Evolutionary conservation across 768 basidiomycete species (phyloP).

Genomic region (Cyathus striatus): DNA sequence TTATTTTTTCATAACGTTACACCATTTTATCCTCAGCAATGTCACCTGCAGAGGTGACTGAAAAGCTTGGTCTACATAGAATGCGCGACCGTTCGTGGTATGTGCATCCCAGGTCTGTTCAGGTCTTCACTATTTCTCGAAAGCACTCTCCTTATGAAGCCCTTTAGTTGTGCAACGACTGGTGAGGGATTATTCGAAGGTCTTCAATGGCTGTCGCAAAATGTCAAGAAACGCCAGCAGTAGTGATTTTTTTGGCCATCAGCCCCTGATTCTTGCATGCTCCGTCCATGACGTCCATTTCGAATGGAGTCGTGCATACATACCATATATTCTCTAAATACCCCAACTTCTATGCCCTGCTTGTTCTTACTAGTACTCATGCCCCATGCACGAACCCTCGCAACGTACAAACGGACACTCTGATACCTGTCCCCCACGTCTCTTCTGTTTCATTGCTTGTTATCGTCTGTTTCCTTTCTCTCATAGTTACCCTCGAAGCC

Average conservation of each 20-base stretch:
- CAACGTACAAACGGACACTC: slow-evolving; percentile 28
- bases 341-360: slow-evolving; percentile 23
- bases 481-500: slow-evolving; percentile 16
- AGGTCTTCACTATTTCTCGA: not conserved
- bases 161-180: slow-evolving; percentile 82
- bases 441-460: slow-evolving; percentile 25
- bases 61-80: slow-evolving; percentile 89
- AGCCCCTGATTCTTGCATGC: slow-evolving; percentile 16
- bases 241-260: slow-evolving; percentile 22
- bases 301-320: slow-evolving; percentile 12
- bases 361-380: slow-evolving; percentile 22
- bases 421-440: slow-evolving; percentile 6
- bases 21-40: slow-evolving; percentile 56
- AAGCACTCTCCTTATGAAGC: slow-evolving; percentile 4
- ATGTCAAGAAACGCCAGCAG: slow-evolving; percentile 89
- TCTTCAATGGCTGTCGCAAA: slow-evolving; percentile 95
- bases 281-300: slow-evolving; percentile 15
- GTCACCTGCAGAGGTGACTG: slow-evolving; percentile 99
- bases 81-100: slow-evolving; percentile 99
- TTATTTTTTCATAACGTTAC: not conserved
- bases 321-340: slow-evolving; percentile 4
- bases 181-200: slow-evolving; percentile 98
- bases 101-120: slow-evolving; percentile 89
- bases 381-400: slow-evolving; percentile 33
- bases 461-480: slow-evolving; percentile 21